Evolutionary conservation across 2,329 filamentous ascomycete species (phyloP).

Genomic region (Calonectria fujianensis): DNA sequence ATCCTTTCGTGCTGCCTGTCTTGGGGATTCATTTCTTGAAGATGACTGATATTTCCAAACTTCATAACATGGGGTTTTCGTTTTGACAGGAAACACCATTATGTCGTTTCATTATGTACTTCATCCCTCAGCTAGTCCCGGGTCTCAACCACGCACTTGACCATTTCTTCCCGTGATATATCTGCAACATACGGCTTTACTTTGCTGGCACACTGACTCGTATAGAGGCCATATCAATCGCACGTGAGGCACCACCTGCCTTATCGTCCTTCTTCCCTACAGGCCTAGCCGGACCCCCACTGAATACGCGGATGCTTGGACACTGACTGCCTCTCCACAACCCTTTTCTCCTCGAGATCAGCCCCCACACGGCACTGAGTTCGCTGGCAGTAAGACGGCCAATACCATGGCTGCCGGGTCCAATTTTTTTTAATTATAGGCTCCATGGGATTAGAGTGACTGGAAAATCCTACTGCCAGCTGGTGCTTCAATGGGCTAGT

Average conservation of each 20-base stretch:
- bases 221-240: neutral
- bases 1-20: neutral
- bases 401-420: neutral
- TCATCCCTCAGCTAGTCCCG: neutral
- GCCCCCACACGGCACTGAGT: neutral
- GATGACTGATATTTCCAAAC: neutral
- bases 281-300: neutral
- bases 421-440: too few relatives aligned
- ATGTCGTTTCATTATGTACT: conserved; percentile 20
- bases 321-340: neutral
- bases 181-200: neutral
- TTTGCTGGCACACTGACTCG: conserved; percentile 1
- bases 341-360: neutral
- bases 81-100: neutral
- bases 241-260: neutral
- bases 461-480: neutral
- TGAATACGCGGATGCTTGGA: neutral
- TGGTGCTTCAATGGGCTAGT: neutral
- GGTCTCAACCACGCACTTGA: neutral
- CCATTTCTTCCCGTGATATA: conserved; percentile 5
- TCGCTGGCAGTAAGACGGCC: neutral
- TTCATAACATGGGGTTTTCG: neutral
- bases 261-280: neutral
- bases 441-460: neutral
- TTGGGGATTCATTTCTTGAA: too few relatives aligned